Conservation (phyloP, 441 rosid genomes). For the Daphne laureola region DNA sequence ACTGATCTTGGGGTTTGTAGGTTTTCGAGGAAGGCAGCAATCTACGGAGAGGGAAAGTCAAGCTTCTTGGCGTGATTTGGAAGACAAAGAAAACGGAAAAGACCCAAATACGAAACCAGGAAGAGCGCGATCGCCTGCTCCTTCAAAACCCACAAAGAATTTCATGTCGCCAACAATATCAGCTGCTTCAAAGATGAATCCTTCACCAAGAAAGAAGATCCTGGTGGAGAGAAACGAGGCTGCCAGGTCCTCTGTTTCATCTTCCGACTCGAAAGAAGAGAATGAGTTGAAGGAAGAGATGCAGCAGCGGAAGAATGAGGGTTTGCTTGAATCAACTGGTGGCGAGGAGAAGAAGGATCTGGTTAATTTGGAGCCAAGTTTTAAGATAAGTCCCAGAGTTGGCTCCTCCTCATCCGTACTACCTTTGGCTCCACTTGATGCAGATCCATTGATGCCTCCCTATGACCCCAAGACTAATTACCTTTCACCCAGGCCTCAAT, state of each 20-base stretch:
- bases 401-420: constrained; percentile 29
- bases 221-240: constrained; percentile 57
- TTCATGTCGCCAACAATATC: constrained; percentile 93
- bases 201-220: constrained; percentile 73
- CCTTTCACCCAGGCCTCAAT: constrained; percentile 78
- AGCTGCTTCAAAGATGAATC: constrained; percentile 61
- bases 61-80: constrained; percentile 26
- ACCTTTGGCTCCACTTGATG: constrained; percentile 50
- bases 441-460: constrained; percentile 53
- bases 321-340: constrained; percentile 2
- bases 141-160: constrained; percentile 41
- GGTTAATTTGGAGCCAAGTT: constrained; percentile 38
- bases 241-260: constrained; percentile 33
- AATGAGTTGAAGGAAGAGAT: constrained; percentile 14
- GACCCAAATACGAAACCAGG: constrained; percentile 24
- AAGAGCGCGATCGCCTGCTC: constrained; percentile 33
- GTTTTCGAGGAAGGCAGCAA: constrained; percentile 35
- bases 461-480: constrained; percentile 79
- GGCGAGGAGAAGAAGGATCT: constrained; percentile 27
- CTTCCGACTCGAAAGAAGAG: constrained; percentile 30
- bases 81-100: constrained; percentile 61
- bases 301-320: constrained; percentile 21
- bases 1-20: constrained; percentile 15
- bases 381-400: constrained; percentile 30
- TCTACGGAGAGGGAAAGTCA: constrained; percentile 33